Conservation (phyloP, 768 basidiomycete genomes). For the Fomitopsis serialis region DNA sequence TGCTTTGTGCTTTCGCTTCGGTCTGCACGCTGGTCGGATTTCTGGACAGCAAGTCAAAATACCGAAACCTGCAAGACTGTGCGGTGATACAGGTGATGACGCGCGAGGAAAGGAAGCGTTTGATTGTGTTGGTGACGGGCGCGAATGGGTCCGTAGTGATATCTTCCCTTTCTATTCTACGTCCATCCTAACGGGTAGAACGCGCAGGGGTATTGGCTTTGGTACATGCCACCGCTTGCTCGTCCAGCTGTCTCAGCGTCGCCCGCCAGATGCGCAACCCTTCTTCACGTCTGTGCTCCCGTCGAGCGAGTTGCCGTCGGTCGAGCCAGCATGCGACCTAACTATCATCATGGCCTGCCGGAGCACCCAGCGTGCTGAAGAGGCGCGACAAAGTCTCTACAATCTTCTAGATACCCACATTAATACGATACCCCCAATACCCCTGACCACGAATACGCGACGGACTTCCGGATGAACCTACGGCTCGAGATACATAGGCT, state of each 20-base stretch:
- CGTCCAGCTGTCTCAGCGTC: conserved; percentile 50
- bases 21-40: no score
- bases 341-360: conserved; percentile 83
- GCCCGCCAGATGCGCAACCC: conserved; percentile 47
- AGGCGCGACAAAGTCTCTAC: conserved; percentile 51
- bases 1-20: no score
- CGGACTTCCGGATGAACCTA: conserved; percentile 52
- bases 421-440: conserved; percentile 26
- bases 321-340: conserved; percentile 34
- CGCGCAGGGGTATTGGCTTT: conserved; percentile 73
- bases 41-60: no score
- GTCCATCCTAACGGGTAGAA: not conserved
- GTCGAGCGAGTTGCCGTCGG: conserved; percentile 9
- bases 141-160: conserved; percentile 28
- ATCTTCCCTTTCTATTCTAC: not conserved
- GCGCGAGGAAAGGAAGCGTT: conserved; percentile 4
- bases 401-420: conserved; percentile 51
- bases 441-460: conserved; percentile 47
- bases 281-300: conserved; percentile 24
- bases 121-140: conserved; percentile 29
- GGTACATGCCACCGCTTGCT: conserved; percentile 80
- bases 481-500: conserved; percentile 55
- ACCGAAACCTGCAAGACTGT: no score
- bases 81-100: not conserved
- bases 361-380: conserved; percentile 55